phyloP scores from a whole-genome alignment of 495 filamentous ascomycete genomes.

The Geoglossum glabrum region DNA sequence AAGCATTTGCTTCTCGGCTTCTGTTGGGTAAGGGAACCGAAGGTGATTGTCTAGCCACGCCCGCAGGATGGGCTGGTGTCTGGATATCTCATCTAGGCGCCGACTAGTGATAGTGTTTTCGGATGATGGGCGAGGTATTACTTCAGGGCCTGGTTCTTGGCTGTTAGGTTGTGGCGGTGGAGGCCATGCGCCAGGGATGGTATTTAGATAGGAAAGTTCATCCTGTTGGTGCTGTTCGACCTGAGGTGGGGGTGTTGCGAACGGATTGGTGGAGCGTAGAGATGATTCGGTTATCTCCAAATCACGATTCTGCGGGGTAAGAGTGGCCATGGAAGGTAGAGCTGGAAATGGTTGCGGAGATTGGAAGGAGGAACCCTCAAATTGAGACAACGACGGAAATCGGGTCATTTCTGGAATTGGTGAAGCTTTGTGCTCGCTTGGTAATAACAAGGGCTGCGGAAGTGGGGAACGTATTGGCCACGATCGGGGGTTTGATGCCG shows the following conservation, averaged over 20 bases:
- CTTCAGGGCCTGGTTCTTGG: not conserved
- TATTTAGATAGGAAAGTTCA: not conserved
- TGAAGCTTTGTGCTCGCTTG: not conserved
- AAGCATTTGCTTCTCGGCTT: constrained; percentile 72
- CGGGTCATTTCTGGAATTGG: not conserved
- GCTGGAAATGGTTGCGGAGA: not conserved
- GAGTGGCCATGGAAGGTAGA: constrained; percentile 4
- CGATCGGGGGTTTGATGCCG: not conserved
- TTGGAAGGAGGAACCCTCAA: not conserved
- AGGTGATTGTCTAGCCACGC: constrained; percentile 61
- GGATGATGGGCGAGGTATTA: not conserved
- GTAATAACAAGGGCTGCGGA: not conserved
- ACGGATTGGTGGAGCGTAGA: not conserved
- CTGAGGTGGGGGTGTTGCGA: not conserved
- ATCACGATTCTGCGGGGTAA: constrained; percentile 2
- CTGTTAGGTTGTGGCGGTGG: not conserved
- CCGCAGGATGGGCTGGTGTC: constrained; percentile 25
- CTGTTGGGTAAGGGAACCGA: constrained; percentile 67
- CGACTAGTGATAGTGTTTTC: not conserved
- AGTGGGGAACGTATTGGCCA: not conserved
- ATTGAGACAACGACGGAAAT: constrained; percentile 5
- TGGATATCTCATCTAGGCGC: not conserved
- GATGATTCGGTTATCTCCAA: not conserved
- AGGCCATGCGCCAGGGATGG: constrained; percentile 1
- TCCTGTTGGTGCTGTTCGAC: not conserved